Evolutionary conservation across 2,329 filamentous ascomycete species (phyloP).

Genomic region (Diplocarpon rosae): DNA sequence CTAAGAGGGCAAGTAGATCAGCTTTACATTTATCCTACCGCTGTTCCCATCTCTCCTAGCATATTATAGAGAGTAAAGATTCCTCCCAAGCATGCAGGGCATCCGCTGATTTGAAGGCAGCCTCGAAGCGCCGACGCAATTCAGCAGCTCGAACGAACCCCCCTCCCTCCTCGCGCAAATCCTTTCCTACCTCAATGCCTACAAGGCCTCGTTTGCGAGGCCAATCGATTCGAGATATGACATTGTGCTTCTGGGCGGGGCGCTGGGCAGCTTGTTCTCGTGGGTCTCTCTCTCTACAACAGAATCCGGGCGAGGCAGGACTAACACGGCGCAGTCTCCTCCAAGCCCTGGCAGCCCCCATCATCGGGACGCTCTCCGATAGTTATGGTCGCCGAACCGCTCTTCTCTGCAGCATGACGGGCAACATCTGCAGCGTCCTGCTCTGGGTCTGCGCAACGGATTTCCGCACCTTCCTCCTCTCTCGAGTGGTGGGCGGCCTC

Average conservation of each 20-base stretch:
- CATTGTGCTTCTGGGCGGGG: constrained; percentile 88
- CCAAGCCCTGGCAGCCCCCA: constrained; percentile 81
- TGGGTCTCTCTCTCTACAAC: constrained; percentile 26
- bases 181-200: constrained; percentile 75
- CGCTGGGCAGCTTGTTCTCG: constrained; percentile 84
- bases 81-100: neutral
- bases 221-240: constrained; percentile 96
- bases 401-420: constrained; percentile 80
- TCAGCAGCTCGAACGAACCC: constrained; percentile 32
- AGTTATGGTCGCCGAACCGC: constrained; percentile 77
- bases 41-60: constrained; percentile 91
- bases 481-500: constrained; percentile 79
- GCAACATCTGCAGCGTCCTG: constrained; percentile 86
- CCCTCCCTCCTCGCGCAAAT: constrained; percentile 67
- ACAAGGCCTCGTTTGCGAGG: constrained; percentile 85
- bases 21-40: constrained; percentile 92
- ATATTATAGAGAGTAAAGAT: constrained; percentile 76
- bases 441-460: constrained; percentile 91
- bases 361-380: constrained; percentile 85
- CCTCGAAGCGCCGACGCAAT: constrained; percentile 50
- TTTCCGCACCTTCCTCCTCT: constrained; percentile 93
- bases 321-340: constrained; percentile 40
- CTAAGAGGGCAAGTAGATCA: constrained; percentile 10
- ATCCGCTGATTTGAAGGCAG: constrained; percentile 42
- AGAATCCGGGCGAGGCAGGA: neutral